These are phyloP conservation scores for Hypocreales sp. DNA, from an alignment of 2,329 filamentous ascomycete species.

Conservation along the genomic window DNA sequence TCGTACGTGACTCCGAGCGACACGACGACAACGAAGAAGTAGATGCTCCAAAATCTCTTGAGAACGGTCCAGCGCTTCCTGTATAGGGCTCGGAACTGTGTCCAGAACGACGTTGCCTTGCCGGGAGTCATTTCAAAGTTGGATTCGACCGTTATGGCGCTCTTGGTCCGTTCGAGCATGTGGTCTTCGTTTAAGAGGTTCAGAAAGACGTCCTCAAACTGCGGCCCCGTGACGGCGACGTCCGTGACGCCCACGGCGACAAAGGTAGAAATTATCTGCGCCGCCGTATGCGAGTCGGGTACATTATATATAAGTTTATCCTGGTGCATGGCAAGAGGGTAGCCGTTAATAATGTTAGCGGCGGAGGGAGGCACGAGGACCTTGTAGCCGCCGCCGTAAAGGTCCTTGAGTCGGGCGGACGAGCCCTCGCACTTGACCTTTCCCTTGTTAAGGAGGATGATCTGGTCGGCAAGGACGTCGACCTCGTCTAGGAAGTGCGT, in stretches of 20 bases:
- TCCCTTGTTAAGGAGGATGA: constrained; percentile 49
- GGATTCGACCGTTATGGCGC: background rate
- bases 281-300: constrained; percentile 17
- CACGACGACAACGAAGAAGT: constrained; percentile 54
- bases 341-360: constrained; percentile 13
- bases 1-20: constrained; percentile 60
- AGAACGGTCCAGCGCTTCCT: constrained; percentile 59
- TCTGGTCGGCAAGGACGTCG: constrained; percentile 51
- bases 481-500: constrained; percentile 60
- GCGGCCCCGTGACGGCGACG: constrained; percentile 13
- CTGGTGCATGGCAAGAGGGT: constrained; percentile 31
- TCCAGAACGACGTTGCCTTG: constrained; percentile 5
- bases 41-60: constrained; percentile 60
- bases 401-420: constrained; percentile 47
- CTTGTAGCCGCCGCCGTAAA: constrained; percentile 47
- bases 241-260: constrained; percentile 29
- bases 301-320: constrained; percentile 40
- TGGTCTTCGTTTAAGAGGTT: constrained; percentile 1
- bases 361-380: constrained; percentile 26
- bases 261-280: constrained; percentile 21
- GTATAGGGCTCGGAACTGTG: constrained; percentile 56
- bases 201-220: constrained; percentile 18
- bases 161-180: background rate
- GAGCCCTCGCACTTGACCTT: constrained; percentile 45
- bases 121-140: constrained; percentile 4